A percentile compares a stretch with the other conserved stretches of the same genome.
These are phyloP conservation scores for Trichosanthes truncata DNA, from an alignment of 306 rosid species.

Conservation along the genomic window DNA sequence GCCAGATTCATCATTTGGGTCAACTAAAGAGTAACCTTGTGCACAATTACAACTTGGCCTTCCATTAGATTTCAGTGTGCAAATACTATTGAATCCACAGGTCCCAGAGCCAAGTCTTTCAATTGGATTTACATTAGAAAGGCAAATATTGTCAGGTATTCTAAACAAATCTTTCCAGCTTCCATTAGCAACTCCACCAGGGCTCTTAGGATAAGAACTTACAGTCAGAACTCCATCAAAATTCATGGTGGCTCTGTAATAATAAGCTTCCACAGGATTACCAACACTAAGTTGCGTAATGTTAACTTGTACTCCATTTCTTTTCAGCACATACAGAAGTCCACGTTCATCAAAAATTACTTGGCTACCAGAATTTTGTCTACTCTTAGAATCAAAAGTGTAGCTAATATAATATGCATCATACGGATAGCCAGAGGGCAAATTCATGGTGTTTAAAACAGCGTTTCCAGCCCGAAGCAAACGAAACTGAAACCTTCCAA, in stretches of 20 bases:
- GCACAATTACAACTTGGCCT: conserved; percentile 8
- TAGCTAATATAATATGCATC: conserved; percentile 13
- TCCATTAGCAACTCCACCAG: neutral
- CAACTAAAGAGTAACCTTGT: neutral
- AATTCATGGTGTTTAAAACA: conserved; percentile 20
- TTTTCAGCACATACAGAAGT: conserved; percentile 1
- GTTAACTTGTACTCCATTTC: neutral
- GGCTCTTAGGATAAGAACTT: neutral
- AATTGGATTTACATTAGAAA: neutral
- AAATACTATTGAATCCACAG: conserved; percentile 5
- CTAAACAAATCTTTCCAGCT: neutral
- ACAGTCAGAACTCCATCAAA: conserved; percentile 9
- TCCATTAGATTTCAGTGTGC: conserved; percentile 1
- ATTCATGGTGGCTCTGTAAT: neutral
- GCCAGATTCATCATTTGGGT: neutral
- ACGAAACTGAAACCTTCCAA: conserved; percentile 28
- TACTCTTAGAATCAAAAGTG: neutral
- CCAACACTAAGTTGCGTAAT: neutral
- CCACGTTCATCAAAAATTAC: conserved; percentile 21
- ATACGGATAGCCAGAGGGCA: conserved; percentile 15
- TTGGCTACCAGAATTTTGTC: conserved; percentile 13
- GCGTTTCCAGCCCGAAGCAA: conserved; percentile 24
- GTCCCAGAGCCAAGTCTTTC: neutral
- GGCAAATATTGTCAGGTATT: neutral
- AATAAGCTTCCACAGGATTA: neutral